phyloP scores from a whole-genome alignment of 768 basidiomycete genomes.

The Auricularia cornea region DNA sequence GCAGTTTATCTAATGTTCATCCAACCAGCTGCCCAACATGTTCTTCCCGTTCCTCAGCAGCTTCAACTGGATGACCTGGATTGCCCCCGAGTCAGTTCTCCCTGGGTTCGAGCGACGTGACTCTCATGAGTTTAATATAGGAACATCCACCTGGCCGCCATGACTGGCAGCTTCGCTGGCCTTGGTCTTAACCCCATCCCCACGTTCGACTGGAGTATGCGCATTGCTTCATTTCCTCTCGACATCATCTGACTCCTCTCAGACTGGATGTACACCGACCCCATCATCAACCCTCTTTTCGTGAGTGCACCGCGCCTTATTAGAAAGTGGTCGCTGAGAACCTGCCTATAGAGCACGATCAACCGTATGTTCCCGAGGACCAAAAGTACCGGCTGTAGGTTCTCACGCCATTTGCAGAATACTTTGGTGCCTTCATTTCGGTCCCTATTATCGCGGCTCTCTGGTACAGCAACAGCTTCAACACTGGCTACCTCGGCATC shows the following conservation, averaged over 20 bases:
- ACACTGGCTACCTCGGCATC: slow-evolving; percentile 35
- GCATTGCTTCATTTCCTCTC: slow-evolving; percentile 2
- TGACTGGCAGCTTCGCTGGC: slow-evolving; percentile 19
- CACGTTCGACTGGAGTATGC: slow-evolving; percentile 30
- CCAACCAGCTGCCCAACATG: neutral
- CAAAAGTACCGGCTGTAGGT: no score
- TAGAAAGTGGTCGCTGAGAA: neutral
- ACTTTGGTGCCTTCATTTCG: neutral
- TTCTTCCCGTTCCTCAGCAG: slow-evolving; percentile 23
- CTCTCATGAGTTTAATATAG: no score
- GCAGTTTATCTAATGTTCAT: no score
- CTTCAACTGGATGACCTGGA: slow-evolving; percentile 32
- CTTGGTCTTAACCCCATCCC: slow-evolving; percentile 29
- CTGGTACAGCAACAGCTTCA: slow-evolving; percentile 31
- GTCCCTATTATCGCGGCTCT: slow-evolving; percentile 9
- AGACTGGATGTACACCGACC: neutral
- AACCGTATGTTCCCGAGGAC: neutral
- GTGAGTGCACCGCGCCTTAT: neutral
- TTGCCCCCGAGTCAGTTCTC: slow-evolving; percentile 26
- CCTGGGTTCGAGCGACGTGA: slow-evolving; percentile 17
- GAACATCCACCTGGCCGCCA: slow-evolving; percentile 3
- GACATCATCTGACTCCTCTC: neutral
- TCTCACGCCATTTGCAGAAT: no score
- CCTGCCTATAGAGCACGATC: neutral
- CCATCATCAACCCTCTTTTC: neutral